Conservation (phyloP, 2,329 filamentous ascomycete species). For the Aspergillus melleus region DNA sequence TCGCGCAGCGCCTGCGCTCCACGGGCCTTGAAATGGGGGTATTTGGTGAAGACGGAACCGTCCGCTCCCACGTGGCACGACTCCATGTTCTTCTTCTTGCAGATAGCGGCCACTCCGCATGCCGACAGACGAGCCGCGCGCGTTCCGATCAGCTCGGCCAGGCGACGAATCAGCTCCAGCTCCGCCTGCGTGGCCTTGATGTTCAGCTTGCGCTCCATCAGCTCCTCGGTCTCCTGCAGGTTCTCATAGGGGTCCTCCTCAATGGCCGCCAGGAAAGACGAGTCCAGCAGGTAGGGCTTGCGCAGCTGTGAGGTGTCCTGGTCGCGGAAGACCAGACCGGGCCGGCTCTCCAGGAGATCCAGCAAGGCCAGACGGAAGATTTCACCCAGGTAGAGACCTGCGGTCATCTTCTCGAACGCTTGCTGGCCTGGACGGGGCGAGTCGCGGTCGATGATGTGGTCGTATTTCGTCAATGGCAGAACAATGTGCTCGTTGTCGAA, state of each 20-base stretch:
- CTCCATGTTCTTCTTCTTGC: constrained; percentile 90
- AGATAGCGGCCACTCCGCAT: constrained; percentile 93
- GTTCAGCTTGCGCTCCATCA: constrained; percentile 74
- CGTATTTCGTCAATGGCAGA: constrained; percentile 81
- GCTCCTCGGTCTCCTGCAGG: constrained; percentile 80
- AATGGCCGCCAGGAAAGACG: constrained; percentile 88
- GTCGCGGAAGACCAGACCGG: constrained; percentile 73
- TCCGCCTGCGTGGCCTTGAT: constrained; percentile 73
- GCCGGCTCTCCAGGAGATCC: constrained; percentile 78
- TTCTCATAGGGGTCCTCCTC: constrained; percentile 98
- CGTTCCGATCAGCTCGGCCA: constrained; percentile 92
- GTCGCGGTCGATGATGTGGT: constrained; percentile 82
- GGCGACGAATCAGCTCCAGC: constrained; percentile 82
- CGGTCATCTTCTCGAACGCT: constrained; percentile 97
- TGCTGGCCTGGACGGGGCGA: constrained; percentile 93
- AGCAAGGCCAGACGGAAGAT: constrained; percentile 87
- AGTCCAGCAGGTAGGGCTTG: constrained; percentile 85
- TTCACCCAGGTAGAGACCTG: constrained; percentile 90
- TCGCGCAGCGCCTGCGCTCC: constrained; percentile 87
- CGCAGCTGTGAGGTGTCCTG: constrained; percentile 80
- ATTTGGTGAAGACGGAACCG: constrained; percentile 98
- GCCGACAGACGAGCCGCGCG: constrained; percentile 89
- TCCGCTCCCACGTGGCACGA: constrained; percentile 94
- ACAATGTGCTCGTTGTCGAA: constrained; percentile 94
- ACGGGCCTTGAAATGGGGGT: constrained; percentile 94